Percentiles rank a stretch among this genome's conserved stretches.
phyloP scores from a whole-genome alignment of 257 asterid genomes.

The Anisodus acutangulus region DNA sequence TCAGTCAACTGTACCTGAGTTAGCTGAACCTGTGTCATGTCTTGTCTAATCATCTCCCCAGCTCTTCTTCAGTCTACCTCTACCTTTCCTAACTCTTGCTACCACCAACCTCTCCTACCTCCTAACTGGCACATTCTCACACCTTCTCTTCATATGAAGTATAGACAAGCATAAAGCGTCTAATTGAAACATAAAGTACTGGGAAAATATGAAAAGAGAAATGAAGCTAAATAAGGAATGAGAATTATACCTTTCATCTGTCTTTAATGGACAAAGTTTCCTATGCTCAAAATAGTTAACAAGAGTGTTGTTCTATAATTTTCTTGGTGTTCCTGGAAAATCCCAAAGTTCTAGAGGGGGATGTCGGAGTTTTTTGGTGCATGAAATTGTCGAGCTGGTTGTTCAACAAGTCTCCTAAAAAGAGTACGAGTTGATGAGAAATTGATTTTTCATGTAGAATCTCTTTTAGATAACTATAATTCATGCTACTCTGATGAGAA shows the following conservation, averaged over 20 bases:
- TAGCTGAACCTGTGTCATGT: too few relatives aligned
- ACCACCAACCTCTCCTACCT: too few relatives aligned
- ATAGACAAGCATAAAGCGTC: not conserved
- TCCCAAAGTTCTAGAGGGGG: not conserved
- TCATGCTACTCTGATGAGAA: not conserved
- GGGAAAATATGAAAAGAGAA: not conserved
- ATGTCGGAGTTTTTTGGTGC: not conserved
- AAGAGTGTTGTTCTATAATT: not conserved
- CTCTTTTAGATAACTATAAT: not conserved
- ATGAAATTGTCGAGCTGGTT: not conserved
- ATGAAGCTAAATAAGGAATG: not conserved
- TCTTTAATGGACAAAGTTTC: not conserved
- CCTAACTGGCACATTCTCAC: too few relatives aligned
- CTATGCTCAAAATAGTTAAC: not conserved
- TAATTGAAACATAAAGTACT: not conserved
- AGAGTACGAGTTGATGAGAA: not conserved
- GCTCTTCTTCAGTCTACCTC: too few relatives aligned
- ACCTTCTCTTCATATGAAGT: too few relatives aligned
- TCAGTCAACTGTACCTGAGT: too few relatives aligned
- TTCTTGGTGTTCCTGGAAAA: constrained; percentile 1
- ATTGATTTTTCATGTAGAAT: not conserved
- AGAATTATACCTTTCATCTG: not conserved
- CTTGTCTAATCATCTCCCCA: too few relatives aligned
- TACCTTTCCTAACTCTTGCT: too few relatives aligned
- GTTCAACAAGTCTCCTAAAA: not conserved